phyloP scores from a whole-genome alignment of 208 protist genomes.

The Crithidia brevicula region DNA sequence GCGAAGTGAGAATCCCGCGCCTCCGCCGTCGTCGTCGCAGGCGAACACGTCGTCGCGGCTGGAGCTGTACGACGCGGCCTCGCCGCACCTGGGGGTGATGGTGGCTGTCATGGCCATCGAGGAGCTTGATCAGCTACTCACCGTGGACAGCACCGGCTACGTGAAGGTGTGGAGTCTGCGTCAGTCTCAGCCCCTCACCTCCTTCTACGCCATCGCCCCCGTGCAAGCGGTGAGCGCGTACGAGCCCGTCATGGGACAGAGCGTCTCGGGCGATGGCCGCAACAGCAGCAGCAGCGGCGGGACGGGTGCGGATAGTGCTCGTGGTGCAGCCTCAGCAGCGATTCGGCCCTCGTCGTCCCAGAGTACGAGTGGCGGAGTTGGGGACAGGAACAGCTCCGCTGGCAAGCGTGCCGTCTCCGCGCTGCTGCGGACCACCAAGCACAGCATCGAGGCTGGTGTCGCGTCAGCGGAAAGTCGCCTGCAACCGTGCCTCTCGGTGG shows the following conservation, averaged over 20 bases:
- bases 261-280: conserved; percentile 4
- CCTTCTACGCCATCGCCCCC: conserved; percentile 66
- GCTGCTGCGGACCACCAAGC: conserved; percentile 36
- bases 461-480: conserved; percentile 37
- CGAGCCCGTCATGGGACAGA: conserved; percentile 1
- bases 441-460: conserved; percentile 42
- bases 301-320: not conserved
- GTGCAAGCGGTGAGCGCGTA: conserved; percentile 22
- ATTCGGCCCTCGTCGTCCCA: no score
- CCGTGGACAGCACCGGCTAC: conserved; percentile 64
- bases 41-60: conserved; percentile 22
- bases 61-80: conserved; percentile 73
- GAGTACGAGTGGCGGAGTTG: not conserved
- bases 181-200: conserved; percentile 46
- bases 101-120: conserved; percentile 63
- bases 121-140: conserved; percentile 70
- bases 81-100: conserved; percentile 72
- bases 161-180: conserved; percentile 81
- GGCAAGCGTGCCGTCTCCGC: conserved; percentile 1
- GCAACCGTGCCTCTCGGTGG: conserved; percentile 49
- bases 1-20: no score
- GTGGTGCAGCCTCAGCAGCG: not conserved
- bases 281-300: not conserved
- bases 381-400: not conserved
- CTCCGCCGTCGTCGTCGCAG: not conserved